phyloP scores from a whole-genome alignment of 2,329 filamentous ascomycete species.

The Beauveria caledonica region DNA sequence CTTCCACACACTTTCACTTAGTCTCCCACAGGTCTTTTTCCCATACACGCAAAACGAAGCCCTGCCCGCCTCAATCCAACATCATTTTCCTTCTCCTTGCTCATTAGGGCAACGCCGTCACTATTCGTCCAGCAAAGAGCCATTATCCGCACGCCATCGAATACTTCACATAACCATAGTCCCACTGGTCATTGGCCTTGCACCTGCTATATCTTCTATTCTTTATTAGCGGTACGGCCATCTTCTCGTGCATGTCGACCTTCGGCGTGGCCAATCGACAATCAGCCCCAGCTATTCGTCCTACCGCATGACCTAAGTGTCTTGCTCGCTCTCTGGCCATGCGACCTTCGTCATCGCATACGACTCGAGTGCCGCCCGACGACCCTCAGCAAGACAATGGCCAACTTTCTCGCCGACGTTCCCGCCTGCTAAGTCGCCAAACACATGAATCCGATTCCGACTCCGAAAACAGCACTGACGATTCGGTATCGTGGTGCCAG shows the following conservation, averaged over 20 bases:
- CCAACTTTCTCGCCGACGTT: background rate
- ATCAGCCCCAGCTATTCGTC: too few species aligned
- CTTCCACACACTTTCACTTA: background rate
- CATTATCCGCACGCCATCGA: background rate
- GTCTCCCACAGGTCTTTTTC: background rate
- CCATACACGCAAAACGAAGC: background rate
- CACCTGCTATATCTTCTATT: background rate
- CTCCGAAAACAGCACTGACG: background rate
- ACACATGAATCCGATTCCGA: background rate
- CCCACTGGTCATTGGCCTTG: background rate
- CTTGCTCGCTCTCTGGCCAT: conserved; percentile 12
- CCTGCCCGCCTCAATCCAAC: background rate
- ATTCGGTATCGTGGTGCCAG: background rate
- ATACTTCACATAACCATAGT: background rate
- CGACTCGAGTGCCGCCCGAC: background rate
- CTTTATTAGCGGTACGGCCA: background rate
- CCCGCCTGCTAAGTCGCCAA: background rate
- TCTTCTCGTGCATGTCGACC: background rate
- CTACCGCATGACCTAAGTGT: conserved; percentile 5
- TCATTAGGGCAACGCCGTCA: too few species aligned
- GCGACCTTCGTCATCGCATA: conserved; percentile 12
- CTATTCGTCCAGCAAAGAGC: background rate
- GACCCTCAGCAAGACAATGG: conserved; percentile 1
- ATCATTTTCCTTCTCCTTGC: background rate
- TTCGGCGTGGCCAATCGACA: background rate